Base-by-base conservation (phyloP, 192 early-diverging fungal genomes). In the Polychytrium aggregatum region DNA sequence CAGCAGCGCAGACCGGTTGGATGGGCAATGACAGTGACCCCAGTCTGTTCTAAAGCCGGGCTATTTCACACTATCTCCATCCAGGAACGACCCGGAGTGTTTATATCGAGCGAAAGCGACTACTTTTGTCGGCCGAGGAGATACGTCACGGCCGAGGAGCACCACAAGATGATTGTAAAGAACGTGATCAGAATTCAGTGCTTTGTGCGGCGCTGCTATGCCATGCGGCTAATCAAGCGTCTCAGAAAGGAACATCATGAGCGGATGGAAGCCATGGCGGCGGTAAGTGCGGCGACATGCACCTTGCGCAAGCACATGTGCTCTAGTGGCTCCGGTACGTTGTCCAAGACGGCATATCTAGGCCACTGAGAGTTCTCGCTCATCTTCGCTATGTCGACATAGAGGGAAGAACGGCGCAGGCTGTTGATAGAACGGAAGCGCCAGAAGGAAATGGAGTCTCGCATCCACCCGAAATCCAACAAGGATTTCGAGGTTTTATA, bases 401-500 rank as follows among this genome's bases (percentile, higher is more conserved):
- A 70, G 61, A 78, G 78, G 56, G 75, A 78, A 39, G 44, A 57
- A 24, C 37, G 66, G 27, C 49, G 70, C 10, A 55, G 52, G 16
- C 56, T 67, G 16, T 44, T 78, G 21, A 53, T 61, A 9, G 76
- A 78, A 27, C 65, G 68, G 38, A 59, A 63, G 34, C 53, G 64
- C 27, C 37, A 56, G 30, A 60, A 60, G 43, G 76, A 78, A 39
- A 65, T 74, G 22, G 67, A 78, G 47, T 43, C 52, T 43, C 52
- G 76, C 3, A 28, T 78, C 30, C 73, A 73, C 48, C 76, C 76
- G 6, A 63, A 67, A 40, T 67, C 65, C 17, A 41, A 29, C 38
- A 78, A 65, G 48, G 76, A 78, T 48, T 78, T 78, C 58, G 76
- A 78, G 43, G 59, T 77, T 1, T 52, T 78, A 22, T 78, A 78